Evolutionary conservation across 371 early-diverging fungal genomes (phyloP), one percentile per base, ranked within the genome.

Genomic region (Enterospora canceri): DNA sequence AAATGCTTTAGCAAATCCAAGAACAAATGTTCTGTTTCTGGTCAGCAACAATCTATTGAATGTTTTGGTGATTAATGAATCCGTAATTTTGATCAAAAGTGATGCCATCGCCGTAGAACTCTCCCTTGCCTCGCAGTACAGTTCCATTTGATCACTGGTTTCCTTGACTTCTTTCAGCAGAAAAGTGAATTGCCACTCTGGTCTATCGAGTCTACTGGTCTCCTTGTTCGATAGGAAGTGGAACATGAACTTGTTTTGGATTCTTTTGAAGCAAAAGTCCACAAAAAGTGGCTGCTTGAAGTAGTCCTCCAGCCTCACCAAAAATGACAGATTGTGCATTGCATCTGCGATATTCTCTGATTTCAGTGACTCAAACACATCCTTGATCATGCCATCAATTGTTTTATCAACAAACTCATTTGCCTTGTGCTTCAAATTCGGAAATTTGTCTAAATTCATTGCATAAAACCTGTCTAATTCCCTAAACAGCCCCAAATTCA

Each of bases 201-300:
- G 79, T 62, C 75, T 79, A 56, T 81, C 81, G 24, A 81, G 51
- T 56, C 81, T 67, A 59, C 79, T 79, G 5, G 79, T 73, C n/a
- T 75, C 72, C 56, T 67, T 75, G 30, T 73, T 59, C n/a, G 71
- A 61, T 47, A 77, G 35, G 62, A 81, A 81, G 59, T 81, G 81
- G 64, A 72, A 67, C n/a, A 57, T 50, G 68, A 77, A 80, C 26
- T 55, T 60, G 5, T 65, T 56, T 5, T 32, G 29, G 8, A 76
- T 31, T 16, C 31, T 35, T 46, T 34, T 53, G 61, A 57, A 68
- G 26, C 75, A 57, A 46, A 70, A 69, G 21, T 29, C 49, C 1
- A 53, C 18, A 12, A 72, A 70, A 18, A 71, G 47, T 2, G 49
- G 18, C 24, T 71, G 69, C 1, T 33, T 24, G 69, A 70, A 76